Percentiles rank a stretch among this genome's conserved stretches.
Conservation (phyloP, 345 rosid genomes). For the Laguncularia racemosa region DNA sequence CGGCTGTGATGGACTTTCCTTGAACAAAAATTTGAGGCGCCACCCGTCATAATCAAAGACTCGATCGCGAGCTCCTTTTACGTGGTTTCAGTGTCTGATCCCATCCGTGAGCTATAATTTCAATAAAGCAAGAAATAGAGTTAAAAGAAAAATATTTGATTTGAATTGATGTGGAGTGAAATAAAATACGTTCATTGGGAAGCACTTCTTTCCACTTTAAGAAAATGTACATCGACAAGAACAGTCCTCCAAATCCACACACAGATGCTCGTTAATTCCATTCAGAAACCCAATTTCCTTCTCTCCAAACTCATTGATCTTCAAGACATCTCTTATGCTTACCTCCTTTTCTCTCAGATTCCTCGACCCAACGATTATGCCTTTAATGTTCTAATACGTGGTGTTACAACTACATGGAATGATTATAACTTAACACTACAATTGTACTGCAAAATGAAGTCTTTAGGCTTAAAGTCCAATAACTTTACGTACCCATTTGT, state of each 20-base stretch:
- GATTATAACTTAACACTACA: constrained; percentile 32
- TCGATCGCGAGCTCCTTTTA: no score
- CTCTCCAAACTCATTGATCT: constrained; percentile 60
- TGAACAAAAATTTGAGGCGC: no score
- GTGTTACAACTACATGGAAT: constrained; percentile 51
- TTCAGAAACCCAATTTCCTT: constrained; percentile 50
- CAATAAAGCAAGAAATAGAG: no score
- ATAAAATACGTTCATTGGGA: not conserved
- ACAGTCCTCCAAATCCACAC: constrained; percentile 58
- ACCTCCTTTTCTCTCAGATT: constrained; percentile 45
- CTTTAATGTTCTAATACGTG: constrained; percentile 79
- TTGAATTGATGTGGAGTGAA: no score
- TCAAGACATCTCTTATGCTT: constrained; percentile 49
- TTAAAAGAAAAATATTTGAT: no score
- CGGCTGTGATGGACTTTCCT: no score
- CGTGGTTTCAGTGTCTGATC: no score
- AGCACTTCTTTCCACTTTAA: constrained; percentile 32
- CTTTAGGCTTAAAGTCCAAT: constrained; percentile 44
- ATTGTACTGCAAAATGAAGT: constrained; percentile 49
- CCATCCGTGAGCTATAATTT: no score
- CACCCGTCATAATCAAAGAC: no score
- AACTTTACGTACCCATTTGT: constrained; percentile 76
- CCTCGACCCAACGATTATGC: constrained; percentile 56
- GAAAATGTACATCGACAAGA: constrained; percentile 29
- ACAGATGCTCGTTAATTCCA: constrained; percentile 47